Percentiles rank a stretch among this genome's conserved stretches.
Conservation (phyloP, 345 rosid species). For the Eutrema japonicum region DNA sequence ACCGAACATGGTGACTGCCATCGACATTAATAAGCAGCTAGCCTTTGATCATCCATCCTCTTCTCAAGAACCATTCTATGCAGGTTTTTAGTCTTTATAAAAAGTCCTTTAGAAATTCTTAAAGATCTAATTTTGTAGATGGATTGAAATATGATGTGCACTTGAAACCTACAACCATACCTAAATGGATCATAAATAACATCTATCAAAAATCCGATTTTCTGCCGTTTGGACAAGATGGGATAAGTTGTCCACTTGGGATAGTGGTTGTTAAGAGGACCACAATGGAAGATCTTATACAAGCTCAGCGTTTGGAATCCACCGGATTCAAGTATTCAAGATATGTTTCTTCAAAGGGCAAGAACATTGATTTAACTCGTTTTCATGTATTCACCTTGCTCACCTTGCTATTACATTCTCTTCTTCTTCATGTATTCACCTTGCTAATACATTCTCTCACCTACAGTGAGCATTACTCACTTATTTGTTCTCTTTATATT, state of each 20-base stretch:
- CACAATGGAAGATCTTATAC: slow-evolving; percentile 29
- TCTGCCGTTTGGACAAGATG: slow-evolving; percentile 12
- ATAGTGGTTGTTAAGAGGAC: slow-evolving; percentile 29
- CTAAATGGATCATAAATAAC: slow-evolving; percentile 20
- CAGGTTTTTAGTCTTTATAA: slow-evolving; percentile 29
- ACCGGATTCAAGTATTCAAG: slow-evolving; percentile 13
- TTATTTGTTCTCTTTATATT: not conserved
- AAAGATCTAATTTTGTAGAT: not conserved
- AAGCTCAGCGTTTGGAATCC: slow-evolving; percentile 11
- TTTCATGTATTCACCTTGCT: slow-evolving; percentile 28
- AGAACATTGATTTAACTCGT: slow-evolving; percentile 19
- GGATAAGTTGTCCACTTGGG: slow-evolving; percentile 30
- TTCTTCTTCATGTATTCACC: slow-evolving; percentile 1
- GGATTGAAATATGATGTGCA: slow-evolving; percentile 1
- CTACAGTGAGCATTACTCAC: not conserved
- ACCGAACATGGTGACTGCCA: slow-evolving; percentile 43
- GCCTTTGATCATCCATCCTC: slow-evolving; percentile 45
- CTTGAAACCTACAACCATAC: slow-evolving; percentile 26
- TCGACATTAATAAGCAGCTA: slow-evolving; percentile 44
- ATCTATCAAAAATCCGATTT: slow-evolving; percentile 1
- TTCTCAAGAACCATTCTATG: slow-evolving; percentile 30
- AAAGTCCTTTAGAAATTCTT: not conserved
- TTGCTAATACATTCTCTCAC: slow-evolving; percentile 4
- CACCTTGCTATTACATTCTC: not conserved
- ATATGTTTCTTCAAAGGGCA: not conserved